These are phyloP conservation scores for Solanum bulbocastanum DNA, from an alignment of 257 asterid species.

Conservation along the genomic window DNA sequence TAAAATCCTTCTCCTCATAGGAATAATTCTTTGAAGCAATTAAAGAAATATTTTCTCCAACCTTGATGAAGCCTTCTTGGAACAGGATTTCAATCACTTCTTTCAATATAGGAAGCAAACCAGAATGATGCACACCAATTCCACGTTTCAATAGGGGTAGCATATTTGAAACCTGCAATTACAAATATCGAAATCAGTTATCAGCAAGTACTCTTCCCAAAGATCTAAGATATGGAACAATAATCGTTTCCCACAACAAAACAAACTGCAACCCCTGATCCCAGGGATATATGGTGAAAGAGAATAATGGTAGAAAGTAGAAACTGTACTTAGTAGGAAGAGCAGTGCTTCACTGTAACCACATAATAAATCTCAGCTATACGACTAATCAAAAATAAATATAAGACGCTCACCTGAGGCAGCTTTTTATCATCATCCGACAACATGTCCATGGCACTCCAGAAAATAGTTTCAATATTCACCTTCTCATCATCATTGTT, in stretches of 20 bases:
- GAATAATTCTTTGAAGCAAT: background rate
- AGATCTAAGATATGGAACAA: background rate
- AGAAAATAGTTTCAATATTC: slow-evolving; percentile 76
- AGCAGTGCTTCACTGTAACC: background rate
- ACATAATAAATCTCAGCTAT: background rate
- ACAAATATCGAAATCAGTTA: background rate
- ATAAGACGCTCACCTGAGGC: slow-evolving; percentile 63
- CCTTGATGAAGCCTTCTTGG: slow-evolving; percentile 98
- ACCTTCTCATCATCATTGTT: slow-evolving; percentile 81
- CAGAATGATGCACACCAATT: slow-evolving; percentile 98
- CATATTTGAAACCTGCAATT: slow-evolving; percentile 74
- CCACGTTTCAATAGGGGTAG: slow-evolving; percentile 93
- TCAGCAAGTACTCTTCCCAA: background rate
- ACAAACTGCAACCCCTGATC: background rate
- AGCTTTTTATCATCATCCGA: slow-evolving; percentile 94
- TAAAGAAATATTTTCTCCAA: slow-evolving; percentile 19
- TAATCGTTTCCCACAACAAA: background rate
- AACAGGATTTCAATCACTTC: slow-evolving; percentile 95
- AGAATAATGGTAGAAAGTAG: background rate
- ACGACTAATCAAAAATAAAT: background rate
- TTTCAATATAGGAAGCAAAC: slow-evolving; percentile 93
- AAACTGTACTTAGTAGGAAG: background rate
- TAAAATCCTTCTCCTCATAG: background rate
- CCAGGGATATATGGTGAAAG: background rate
- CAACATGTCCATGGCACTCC: slow-evolving; percentile 99